Evolutionary conservation across 805 yeast genomes (phyloP), one percentile per base, ranked within the genome.

Genomic region (Teunomyces atbi): DNA sequence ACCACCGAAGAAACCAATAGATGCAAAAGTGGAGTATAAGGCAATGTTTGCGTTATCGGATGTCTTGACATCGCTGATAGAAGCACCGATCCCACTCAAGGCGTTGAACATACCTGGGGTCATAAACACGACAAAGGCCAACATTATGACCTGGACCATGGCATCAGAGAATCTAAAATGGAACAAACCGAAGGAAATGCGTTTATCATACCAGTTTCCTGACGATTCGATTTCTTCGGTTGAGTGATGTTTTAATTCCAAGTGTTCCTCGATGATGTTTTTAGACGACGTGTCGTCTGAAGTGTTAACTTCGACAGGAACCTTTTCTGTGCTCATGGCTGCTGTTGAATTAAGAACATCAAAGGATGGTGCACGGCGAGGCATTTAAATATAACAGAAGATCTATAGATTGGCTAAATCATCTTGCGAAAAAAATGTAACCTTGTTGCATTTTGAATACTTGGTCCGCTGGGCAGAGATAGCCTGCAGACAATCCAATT

Each of bases 1-100:
- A 53, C 85, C 85, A 11, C 80, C 74, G 49, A 80, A 72, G 60
- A 80, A 78, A 11, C 84, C 84, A 48, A 79, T 54, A n/a, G 77
- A 66, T 18, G 83, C 82, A 54, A 81, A 81, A 1, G 81, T 75
- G 34, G 76, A 68, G 59, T 80, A 73, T 34, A 80, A 65, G 7
- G 84, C 83, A 35, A 76, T 78, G 49, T 67, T 70, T 15, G 82
- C 76, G 54, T 77, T 69, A 53, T 76, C 75, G 32, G 77, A 69
- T 21, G 73, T 71, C 16, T 53, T 53, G 42, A 65, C 67, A 47
- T 62, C 60, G 36, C 65, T 59, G 53, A 66, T 64, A 45, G 77
- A 76, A 19, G 76, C 69, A 44, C 77, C 79, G 42, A 77, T 63
- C 55, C 81, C 81, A 23, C 73, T 55, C 37, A 77, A 63, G 45